Evolutionary conservation across 2,329 filamentous ascomycete species (phyloP).

Genomic region (Thelonectria blattea): DNA sequence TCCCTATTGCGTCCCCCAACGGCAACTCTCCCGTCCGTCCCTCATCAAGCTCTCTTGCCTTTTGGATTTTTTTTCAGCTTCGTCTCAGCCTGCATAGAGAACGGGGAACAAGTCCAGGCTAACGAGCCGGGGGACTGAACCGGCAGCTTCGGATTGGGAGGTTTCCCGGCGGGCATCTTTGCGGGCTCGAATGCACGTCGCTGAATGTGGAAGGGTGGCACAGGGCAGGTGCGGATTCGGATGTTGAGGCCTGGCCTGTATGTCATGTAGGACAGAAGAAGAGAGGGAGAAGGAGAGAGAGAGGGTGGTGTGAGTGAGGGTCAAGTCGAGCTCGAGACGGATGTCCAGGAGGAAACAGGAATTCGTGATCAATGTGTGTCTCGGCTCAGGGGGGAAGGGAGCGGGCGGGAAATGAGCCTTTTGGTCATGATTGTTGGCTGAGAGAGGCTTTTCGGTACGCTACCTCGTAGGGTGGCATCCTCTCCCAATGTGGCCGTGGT

Average conservation of each 20-base stretch:
- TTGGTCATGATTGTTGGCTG: conserved; percentile 1
- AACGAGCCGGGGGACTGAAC: conserved; percentile 2
- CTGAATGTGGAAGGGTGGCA: conserved; percentile 34
- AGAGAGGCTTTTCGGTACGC: neutral
- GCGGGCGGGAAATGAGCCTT: conserved; percentile 1
- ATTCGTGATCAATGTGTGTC: conserved; percentile 7
- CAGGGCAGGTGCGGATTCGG: conserved; percentile 32
- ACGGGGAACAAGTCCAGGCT: neutral
- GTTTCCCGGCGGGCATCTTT: conserved; percentile 14
- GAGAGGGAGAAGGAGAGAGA: conserved; percentile 24
- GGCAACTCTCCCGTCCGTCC: neutral
- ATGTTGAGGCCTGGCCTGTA: neutral
- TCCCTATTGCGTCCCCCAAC: neutral
- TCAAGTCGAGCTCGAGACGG: neutral
- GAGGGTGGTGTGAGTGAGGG: too few species aligned
- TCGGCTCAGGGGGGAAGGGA: neutral
- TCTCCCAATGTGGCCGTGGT: neutral
- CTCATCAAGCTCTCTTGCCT: neutral
- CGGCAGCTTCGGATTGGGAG: conserved; percentile 13
- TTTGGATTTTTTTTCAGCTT: neutral
- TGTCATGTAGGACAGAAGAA: conserved; percentile 8
- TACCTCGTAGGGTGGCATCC: neutral
- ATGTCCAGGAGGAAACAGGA: conserved; percentile 8
- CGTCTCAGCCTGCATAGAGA: neutral
- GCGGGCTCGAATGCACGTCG: conserved; percentile 37